These are phyloP conservation scores for Anthostomella pinea DNA, from an alignment of 2,329 filamentous ascomycete genomes.

Conservation along the genomic window DNA sequence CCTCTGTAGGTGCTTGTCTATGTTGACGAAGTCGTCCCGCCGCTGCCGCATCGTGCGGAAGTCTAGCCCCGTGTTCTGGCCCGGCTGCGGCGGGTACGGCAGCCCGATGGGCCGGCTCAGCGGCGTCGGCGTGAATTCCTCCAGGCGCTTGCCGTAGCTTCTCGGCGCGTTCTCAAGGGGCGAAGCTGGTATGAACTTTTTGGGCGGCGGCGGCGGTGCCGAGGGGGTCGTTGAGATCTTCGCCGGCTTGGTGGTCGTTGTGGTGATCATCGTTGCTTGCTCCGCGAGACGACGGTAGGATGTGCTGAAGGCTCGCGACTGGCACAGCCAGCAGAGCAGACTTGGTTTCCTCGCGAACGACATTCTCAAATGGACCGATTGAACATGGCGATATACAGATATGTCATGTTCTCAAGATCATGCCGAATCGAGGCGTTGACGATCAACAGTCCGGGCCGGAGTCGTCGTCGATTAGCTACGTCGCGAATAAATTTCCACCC, in stretches of 20 bases:
- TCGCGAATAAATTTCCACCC: conserved; percentile 8
- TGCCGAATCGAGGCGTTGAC: no score
- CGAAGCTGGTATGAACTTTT: conserved; percentile 34
- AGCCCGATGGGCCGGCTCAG: conserved; percentile 79
- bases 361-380: conserved; percentile 7
- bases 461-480: conserved; percentile 3
- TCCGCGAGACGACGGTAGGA: conserved; percentile 38
- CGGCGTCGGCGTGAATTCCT: conserved; percentile 56
- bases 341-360: conserved; percentile 30
- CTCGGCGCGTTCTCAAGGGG: conserved; percentile 57
- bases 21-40: conserved; percentile 77
- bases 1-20: conserved; percentile 76
- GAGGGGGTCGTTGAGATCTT: conserved; percentile 14
- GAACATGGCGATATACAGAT: no score
- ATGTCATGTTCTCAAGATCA: no score
- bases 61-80: conserved; percentile 81
- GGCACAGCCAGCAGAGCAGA: conserved; percentile 47
- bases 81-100: conserved; percentile 65
- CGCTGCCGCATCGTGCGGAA: conserved; percentile 63
- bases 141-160: conserved; percentile 54
- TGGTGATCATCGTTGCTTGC: conserved; percentile 19
- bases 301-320: conserved; percentile 49
- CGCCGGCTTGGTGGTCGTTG: conserved; percentile 17
- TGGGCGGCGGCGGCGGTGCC: conserved; percentile 11
- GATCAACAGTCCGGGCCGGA: no score